These are phyloP conservation scores for Yamadazyma akitaensis DNA, from an alignment of 805 yeast species.

Conservation along the genomic window DNA sequence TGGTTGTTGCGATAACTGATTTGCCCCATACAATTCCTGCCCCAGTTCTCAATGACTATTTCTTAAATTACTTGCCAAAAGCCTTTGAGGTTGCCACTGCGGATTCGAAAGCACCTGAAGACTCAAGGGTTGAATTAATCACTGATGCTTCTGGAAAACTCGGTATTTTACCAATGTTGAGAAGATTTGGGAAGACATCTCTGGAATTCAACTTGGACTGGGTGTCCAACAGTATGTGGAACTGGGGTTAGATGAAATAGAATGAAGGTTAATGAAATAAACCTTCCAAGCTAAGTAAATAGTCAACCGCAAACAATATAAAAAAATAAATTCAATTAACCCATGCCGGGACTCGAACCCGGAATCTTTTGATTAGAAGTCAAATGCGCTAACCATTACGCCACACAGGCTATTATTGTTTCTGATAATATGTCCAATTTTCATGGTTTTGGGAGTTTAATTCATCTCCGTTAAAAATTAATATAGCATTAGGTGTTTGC, in stretches of 20 bases:
- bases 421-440: too few species aligned
- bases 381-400: constrained; percentile 68
- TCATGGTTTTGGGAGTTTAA: too few species aligned
- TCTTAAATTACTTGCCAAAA: constrained; percentile 28
- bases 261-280: neutral
- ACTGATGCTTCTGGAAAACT: constrained; percentile 18
- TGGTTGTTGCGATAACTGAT: constrained; percentile 29
- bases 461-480: too few species aligned
- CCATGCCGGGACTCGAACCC: constrained; percentile 60
- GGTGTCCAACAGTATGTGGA: constrained; percentile 31
- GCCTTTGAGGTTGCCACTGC: constrained; percentile 11
- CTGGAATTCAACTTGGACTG: constrained; percentile 36
- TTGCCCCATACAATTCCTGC: constrained; percentile 32
- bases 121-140: constrained; percentile 20
- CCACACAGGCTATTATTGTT: constrained; percentile 46
- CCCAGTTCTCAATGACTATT: constrained; percentile 36
- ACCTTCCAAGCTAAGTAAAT: neutral
- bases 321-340: constrained; percentile 17
- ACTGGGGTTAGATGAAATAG: constrained; percentile 18
- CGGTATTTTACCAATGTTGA: constrained; percentile 33
- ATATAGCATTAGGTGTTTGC: too few species aligned
- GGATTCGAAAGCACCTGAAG: constrained; percentile 9
- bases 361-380: constrained; percentile 64
- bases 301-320: too few species aligned
- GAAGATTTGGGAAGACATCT: constrained; percentile 25